A percentile compares a stretch with the other conserved stretches of the same genome.
Conservation (phyloP, 1,139 yeast genomes). For the Zygosaccharomyces pseudobailii region DNA sequence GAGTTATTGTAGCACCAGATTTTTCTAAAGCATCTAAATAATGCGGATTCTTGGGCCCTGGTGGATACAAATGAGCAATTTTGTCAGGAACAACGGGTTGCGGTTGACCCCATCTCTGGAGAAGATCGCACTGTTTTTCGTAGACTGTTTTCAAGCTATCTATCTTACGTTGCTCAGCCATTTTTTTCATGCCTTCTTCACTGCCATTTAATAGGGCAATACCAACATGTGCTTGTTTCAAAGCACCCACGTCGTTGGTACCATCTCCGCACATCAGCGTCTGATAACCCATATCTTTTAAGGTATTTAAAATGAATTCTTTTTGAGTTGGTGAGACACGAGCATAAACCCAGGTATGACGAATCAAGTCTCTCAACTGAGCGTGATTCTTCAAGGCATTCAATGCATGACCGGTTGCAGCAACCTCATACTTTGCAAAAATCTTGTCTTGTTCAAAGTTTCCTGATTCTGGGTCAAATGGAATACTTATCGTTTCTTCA, state of each 20-base stretch:
- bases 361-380: constrained; percentile 66
- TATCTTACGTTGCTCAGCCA: constrained; percentile 72
- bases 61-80: constrained; percentile 94
- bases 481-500: constrained; percentile 67
- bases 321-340: constrained; percentile 97
- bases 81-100: constrained; percentile 77
- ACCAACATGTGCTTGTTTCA: constrained; percentile 97
- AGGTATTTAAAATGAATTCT: constrained; percentile 78
- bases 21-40: constrained; percentile 81
- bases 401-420: constrained; percentile 92
- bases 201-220: constrained; percentile 96
- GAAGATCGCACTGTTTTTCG: constrained; percentile 75
- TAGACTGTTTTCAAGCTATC: constrained; percentile 66
- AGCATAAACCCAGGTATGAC: constrained; percentile 95
- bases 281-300: constrained; percentile 84
- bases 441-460: constrained; percentile 50
- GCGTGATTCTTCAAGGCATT: constrained; percentile 56
- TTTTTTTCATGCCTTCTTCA: constrained; percentile 86
- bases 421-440: constrained; percentile 71
- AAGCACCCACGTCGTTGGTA: constrained; percentile 98
- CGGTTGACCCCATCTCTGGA: constrained; percentile 78
- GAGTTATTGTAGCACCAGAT: constrained; percentile 70
- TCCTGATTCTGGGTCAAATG: constrained; percentile 55
- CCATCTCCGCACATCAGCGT: constrained; percentile 99
- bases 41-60: constrained; percentile 88